These are phyloP conservation scores for Colletotrichum tamarilloi DNA, from an alignment of 2,329 filamentous ascomycete genomes.

Conservation along the genomic window DNA sequence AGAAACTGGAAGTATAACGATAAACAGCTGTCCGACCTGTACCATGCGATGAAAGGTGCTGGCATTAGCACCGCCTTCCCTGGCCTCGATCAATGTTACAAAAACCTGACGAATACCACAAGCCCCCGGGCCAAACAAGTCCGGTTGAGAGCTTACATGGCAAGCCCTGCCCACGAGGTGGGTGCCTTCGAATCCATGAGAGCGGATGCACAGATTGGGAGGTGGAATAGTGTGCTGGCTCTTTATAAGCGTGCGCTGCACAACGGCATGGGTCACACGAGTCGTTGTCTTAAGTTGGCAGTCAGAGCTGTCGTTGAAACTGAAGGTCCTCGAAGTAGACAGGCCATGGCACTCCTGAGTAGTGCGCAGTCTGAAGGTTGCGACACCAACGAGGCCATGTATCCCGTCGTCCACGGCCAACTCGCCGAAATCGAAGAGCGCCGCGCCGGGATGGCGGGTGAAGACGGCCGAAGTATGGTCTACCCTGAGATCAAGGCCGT, in stretches of 20 bases:
- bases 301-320: conserved; percentile 54
- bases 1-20: conserved; percentile 51
- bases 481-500: conserved; percentile 23
- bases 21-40: conserved; percentile 47
- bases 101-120: not conserved
- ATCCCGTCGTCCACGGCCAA: conserved; percentile 51
- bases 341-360: conserved; percentile 53
- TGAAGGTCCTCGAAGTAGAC: conserved; percentile 41
- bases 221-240: conserved; percentile 46
- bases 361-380: conserved; percentile 52
- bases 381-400: conserved; percentile 54
- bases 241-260: conserved; percentile 52
- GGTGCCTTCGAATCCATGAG: conserved; percentile 55
- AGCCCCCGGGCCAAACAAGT: conserved; percentile 33
- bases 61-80: conserved; percentile 41
- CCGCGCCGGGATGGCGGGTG: conserved; percentile 34
- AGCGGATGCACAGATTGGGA: conserved; percentile 46
- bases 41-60: conserved; percentile 40
- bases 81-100: conserved; percentile 28
- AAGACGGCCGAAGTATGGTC: conserved; percentile 6
- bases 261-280: conserved; percentile 49
- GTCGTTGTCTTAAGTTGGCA: conserved; percentile 58
- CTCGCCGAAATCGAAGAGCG: conserved; percentile 46
- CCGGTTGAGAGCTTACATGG: conserved; percentile 31
- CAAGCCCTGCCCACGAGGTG: conserved; percentile 42